Percentiles rank a stretch among this genome's conserved stretches.
Conservation (phyloP, 805 yeast species). For the Millerozyma acaciae region DNA sequence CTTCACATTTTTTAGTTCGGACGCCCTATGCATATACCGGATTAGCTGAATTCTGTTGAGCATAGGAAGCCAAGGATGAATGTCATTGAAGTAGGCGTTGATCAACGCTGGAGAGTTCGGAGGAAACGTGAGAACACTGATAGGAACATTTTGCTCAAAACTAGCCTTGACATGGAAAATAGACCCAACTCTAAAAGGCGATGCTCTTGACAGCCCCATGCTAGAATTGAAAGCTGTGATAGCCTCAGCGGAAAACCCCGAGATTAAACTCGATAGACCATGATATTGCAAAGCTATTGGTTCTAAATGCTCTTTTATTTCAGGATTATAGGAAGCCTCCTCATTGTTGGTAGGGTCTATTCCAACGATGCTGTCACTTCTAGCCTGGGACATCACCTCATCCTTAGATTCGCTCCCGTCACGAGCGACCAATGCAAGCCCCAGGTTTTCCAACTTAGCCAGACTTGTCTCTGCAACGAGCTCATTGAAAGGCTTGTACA, state of each 20-base stretch:
- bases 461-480: constrained; percentile 9
- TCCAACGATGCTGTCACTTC: background rate
- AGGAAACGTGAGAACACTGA: constrained; percentile 17
- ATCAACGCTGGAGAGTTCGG: constrained; percentile 10
- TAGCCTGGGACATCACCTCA: background rate
- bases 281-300: constrained; percentile 19
- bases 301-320: constrained; percentile 9
- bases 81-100: constrained; percentile 15
- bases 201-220: constrained; percentile 6
- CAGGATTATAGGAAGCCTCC: constrained; percentile 14
- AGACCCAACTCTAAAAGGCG: constrained; percentile 24
- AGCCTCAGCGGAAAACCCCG: constrained; percentile 17
- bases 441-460: constrained; percentile 1
- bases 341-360: constrained; percentile 5
- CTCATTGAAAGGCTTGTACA: constrained; percentile 8
- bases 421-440: background rate
- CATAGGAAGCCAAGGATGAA: constrained; percentile 22
- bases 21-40: constrained; percentile 12
- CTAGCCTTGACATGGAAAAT: constrained; percentile 16
- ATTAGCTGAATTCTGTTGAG: constrained; percentile 15
- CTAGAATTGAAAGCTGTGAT: constrained; percentile 15
- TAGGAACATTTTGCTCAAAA: constrained; percentile 11
- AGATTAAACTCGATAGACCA: constrained; percentile 16
- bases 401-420: background rate
- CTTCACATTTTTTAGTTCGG: constrained; percentile 7